phyloP scores from a whole-genome alignment of 1,284 basidiomycete genomes.

The Lentinus polychrous region DNA sequence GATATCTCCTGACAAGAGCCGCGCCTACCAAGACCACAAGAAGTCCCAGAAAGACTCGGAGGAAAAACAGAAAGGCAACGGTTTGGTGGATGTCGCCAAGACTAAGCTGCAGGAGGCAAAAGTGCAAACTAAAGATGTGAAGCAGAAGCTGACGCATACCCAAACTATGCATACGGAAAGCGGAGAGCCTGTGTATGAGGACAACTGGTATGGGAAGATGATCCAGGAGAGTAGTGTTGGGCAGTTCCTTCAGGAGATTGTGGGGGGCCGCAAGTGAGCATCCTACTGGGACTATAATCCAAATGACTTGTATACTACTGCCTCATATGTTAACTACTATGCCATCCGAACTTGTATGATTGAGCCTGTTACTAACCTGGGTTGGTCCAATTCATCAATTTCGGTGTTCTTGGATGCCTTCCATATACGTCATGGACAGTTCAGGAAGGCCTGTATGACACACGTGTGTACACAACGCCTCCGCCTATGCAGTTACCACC shows the following conservation, averaged over 20 bases:
- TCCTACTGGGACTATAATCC: too few relatives aligned
- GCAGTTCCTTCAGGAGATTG: conserved; percentile 13
- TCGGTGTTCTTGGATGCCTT: background rate
- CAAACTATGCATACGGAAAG: conserved; percentile 3
- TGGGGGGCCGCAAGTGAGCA: conserved; percentile 1
- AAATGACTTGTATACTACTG: too few relatives aligned
- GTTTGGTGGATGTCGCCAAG: background rate
- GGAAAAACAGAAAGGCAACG: background rate
- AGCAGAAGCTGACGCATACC: conserved; percentile 2
- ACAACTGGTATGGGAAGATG: conserved; percentile 4
- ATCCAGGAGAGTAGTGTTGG: conserved; percentile 17
- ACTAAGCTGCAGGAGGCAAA: background rate
- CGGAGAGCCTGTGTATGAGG: background rate
- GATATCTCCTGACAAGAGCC: conserved; percentile 13
- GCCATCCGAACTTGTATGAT: too few relatives aligned
- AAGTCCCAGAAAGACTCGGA: conserved; percentile 1
- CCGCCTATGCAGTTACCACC: background rate
- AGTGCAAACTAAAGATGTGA: background rate
- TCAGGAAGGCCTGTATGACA: background rate
- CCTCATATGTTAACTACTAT: too few relatives aligned
- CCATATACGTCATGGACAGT: background rate
- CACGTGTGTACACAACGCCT: background rate
- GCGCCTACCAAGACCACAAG: conserved; percentile 2
- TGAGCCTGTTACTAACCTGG: too few relatives aligned
- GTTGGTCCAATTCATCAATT: too few relatives aligned